phyloP scores from a whole-genome alignment of 2,329 filamentous ascomycete genomes.

The Berkeleyomyces basicola region DNA sequence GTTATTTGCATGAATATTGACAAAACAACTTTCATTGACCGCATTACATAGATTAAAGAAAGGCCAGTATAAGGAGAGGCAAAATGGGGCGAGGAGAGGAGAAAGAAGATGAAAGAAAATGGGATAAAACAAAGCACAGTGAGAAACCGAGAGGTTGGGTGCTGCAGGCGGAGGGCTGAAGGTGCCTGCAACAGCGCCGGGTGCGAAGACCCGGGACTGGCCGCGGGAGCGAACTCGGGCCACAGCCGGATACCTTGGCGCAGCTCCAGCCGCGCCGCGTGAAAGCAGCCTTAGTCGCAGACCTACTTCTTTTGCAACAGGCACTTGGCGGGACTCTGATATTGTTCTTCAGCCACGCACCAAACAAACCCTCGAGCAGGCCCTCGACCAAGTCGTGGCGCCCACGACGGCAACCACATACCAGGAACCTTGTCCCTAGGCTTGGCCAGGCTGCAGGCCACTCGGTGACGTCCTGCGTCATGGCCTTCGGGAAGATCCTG shows the following conservation, averaged over 20 bases:
- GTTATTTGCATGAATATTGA: not conserved
- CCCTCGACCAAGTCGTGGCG: conserved; percentile 70
- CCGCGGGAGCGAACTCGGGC: too few relatives aligned
- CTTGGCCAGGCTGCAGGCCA: conserved; percentile 56
- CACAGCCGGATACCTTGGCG: too few relatives aligned
- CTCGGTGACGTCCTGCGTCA: conserved; percentile 67
- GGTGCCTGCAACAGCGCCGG: too few relatives aligned
- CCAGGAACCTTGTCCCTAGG: conserved; percentile 73
- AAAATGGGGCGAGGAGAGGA: not conserved
- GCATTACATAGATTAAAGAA: conserved; percentile 1
- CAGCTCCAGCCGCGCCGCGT: not conserved
- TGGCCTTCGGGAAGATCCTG: conserved; percentile 75
- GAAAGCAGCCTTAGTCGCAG: not conserved
- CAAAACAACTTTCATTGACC: conserved; percentile 4
- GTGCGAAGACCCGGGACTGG: too few relatives aligned
- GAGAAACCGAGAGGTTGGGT: not conserved
- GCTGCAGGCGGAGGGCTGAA: not conserved
- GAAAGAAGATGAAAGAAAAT: conserved; percentile 1
- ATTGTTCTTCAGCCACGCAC: conserved; percentile 73
- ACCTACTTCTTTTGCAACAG: conserved; percentile 36
- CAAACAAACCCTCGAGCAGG: conserved; percentile 62
- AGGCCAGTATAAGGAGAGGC: not conserved
- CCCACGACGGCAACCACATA: conserved; percentile 73
- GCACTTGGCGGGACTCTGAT: conserved; percentile 49
- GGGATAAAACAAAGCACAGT: not conserved